Evolutionary conservation across 2,329 filamentous ascomycete species (phyloP).

Genomic region (Trichoderma breve): DNA sequence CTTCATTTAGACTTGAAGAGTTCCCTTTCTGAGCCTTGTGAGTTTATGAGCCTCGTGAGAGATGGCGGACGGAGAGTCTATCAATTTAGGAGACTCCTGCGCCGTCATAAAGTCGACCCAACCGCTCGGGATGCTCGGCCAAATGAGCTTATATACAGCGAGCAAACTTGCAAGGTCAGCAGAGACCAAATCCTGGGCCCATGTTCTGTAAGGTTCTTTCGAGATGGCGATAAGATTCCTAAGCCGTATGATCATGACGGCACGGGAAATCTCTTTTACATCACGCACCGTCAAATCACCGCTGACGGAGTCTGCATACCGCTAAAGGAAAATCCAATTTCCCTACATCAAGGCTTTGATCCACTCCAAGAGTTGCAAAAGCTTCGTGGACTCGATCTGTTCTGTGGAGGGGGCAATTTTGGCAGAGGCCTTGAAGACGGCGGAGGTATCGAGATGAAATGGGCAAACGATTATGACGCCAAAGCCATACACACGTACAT

Average conservation of each 20-base stretch:
- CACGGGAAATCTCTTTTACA: constrained; percentile 63
- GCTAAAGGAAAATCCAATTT: constrained; percentile 34
- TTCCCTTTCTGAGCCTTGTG: constrained; percentile 56
- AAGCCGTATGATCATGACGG: constrained; percentile 65
- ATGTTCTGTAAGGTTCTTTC: constrained; percentile 61
- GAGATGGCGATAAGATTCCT: constrained; percentile 45
- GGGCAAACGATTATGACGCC: constrained; percentile 64
- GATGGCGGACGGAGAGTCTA: constrained; percentile 25
- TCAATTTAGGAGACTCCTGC: constrained; percentile 51
- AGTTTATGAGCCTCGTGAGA: constrained; percentile 45
- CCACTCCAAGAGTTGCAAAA: constrained; percentile 37
- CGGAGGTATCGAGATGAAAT: constrained; percentile 61
- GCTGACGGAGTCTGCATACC: constrained; percentile 31
- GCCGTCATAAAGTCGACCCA: constrained; percentile 45
- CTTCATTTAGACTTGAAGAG: constrained; percentile 31
- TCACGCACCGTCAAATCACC: constrained; percentile 43
- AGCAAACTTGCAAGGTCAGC: constrained; percentile 41
- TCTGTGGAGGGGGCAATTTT: constrained; percentile 75
- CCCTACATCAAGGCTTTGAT: constrained; percentile 56
- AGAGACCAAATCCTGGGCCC: constrained; percentile 46
- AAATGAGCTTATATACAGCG: constrained; percentile 61
- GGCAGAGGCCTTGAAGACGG: constrained; percentile 74
- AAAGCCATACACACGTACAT: constrained; percentile 70
- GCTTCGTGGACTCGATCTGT: constrained; percentile 66
- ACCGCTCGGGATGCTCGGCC: constrained; percentile 33